Conservation (phyloP, 495 filamentous ascomycete species). For the Aspergillus kassunensis region DNA sequence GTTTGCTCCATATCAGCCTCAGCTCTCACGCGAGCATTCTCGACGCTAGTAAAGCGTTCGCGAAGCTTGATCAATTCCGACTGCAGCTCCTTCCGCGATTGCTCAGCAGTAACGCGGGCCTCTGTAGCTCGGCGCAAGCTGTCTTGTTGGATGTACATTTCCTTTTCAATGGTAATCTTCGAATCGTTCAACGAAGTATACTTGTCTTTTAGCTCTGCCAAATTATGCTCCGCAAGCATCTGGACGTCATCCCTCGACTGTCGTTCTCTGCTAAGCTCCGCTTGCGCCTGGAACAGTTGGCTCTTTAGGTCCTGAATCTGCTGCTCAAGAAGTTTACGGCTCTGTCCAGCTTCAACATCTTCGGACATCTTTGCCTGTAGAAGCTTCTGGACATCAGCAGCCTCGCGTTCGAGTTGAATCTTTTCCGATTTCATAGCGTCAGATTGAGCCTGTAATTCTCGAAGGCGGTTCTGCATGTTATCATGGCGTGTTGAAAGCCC, state of each 20-base stretch:
- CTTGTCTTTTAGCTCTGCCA: constrained; percentile 73
- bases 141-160: constrained; percentile 97
- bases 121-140: constrained; percentile 84
- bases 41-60: constrained; percentile 74
- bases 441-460: constrained; percentile 81
- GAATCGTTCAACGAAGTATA: constrained; percentile 86
- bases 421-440: constrained; percentile 84
- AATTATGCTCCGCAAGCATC: constrained; percentile 86
- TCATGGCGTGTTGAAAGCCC: constrained; percentile 71
- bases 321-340: constrained; percentile 78
- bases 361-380: constrained; percentile 86
- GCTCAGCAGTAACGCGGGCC: constrained; percentile 70
- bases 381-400: constrained; percentile 78
- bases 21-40: constrained; percentile 78
- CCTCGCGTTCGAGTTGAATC: constrained; percentile 77
- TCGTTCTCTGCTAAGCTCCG: constrained; percentile 83
- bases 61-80: constrained; percentile 77
- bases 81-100: constrained; percentile 85
- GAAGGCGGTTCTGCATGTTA: constrained; percentile 69
- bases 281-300: constrained; percentile 78
- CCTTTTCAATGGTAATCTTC: constrained; percentile 97
- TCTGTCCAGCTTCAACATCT: constrained; percentile 80
- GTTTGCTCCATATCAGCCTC: constrained; percentile 77
- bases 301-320: constrained; percentile 84
- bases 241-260: constrained; percentile 96